Evolutionary conservation across 495 filamentous ascomycete species (phyloP).

Genomic region (Copromyces sp.): DNA sequence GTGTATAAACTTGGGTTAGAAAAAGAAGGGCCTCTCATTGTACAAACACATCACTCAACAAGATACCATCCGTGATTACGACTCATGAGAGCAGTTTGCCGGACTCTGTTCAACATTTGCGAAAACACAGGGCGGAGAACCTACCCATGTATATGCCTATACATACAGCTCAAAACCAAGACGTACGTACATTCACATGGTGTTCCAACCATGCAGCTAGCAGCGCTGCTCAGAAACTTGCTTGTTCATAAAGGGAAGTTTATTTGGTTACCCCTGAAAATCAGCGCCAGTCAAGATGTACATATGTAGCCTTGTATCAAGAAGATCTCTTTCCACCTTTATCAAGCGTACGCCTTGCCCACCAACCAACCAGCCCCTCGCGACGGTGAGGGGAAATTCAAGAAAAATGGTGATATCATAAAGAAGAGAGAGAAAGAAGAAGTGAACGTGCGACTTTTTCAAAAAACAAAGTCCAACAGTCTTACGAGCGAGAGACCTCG

Average conservation of each 20-base stretch:
- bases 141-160: neutral
- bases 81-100: neutral
- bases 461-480: neutral
- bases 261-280: neutral
- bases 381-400: neutral
- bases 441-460: neutral
- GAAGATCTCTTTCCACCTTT: neutral
- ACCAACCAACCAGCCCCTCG: neutral
- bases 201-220: neutral
- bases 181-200: neutral
- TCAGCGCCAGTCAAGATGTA: neutral
- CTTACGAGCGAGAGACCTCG: conserved; percentile 60
- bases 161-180: neutral
- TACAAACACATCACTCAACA: neutral
- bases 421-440: neutral
- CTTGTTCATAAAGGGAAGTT: neutral
- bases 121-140: neutral
- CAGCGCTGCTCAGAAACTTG: neutral
- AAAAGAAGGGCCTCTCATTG: neutral
- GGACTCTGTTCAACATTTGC: neutral
- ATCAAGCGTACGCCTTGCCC: neutral
- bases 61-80: neutral
- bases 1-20: neutral
- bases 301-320: neutral
- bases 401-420: neutral